Evolutionary conservation across 192 early-diverging fungal species (phyloP).

Genomic region (Phycomyces nitens): DNA sequence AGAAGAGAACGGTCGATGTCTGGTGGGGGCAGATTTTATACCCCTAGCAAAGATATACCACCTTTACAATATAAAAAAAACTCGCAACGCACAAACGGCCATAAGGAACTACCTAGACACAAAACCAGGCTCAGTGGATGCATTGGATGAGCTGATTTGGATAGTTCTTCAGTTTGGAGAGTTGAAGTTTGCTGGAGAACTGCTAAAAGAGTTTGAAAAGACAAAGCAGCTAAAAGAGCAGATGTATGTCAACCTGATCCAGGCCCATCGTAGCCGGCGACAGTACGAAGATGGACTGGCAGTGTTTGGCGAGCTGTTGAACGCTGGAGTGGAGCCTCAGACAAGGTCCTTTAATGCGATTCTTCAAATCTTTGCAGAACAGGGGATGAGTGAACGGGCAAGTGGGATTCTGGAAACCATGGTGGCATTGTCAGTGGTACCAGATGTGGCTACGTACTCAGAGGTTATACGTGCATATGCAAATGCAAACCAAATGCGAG

Average conservation of each 20-base stretch:
- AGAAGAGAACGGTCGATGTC: background rate
- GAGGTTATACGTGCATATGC: conserved; percentile 24
- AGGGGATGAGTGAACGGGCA: conserved; percentile 12
- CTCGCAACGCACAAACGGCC: background rate
- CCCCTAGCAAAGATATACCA: background rate
- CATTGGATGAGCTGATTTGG: conserved; percentile 28
- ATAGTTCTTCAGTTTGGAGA: conserved; percentile 6
- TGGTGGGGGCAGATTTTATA: background rate
- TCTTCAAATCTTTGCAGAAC: conserved; percentile 27
- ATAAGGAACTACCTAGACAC: background rate
- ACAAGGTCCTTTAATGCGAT: conserved; percentile 24
- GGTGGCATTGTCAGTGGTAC: conserved; percentile 7
- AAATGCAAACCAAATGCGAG: background rate
- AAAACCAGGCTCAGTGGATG: conserved; percentile 9
- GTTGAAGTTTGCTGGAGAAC: background rate
- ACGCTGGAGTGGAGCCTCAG: background rate
- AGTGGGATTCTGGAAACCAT: conserved; percentile 27
- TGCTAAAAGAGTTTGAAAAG: conserved; percentile 9
- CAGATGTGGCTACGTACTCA: conserved; percentile 30
- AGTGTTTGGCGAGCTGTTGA: conserved; percentile 23
- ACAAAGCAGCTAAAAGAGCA: background rate
- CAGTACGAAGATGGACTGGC: conserved; percentile 6
- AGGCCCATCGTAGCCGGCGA: conserved; percentile 6
- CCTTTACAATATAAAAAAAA: background rate
- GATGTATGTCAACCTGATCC: conserved; percentile 25